Percentiles rank a stretch among this genome's conserved stretches.
phyloP scores from a whole-genome alignment of 2,329 filamentous ascomycete genomes.

The Lachnellula willkommii region DNA sequence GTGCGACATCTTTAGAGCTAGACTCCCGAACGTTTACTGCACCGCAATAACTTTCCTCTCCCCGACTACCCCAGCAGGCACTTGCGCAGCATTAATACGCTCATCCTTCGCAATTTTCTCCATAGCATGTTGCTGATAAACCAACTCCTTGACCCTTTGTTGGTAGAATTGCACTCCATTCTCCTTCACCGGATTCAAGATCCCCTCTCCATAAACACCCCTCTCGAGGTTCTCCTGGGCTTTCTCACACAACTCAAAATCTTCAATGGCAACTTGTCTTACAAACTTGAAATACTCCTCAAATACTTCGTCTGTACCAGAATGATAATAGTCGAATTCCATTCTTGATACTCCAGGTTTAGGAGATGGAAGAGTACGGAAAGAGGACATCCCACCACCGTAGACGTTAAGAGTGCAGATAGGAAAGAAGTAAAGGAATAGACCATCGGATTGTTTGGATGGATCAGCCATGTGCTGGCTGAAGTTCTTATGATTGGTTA shows the following conservation, averaged over 20 bases:
- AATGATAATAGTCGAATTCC: constrained; percentile 56
- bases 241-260: constrained; percentile 52
- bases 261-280: constrained; percentile 50
- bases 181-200: constrained; percentile 51
- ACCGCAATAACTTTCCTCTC: neutral
- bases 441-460: constrained; percentile 45
- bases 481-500: constrained; percentile 50
- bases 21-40: neutral
- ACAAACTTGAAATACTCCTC: constrained; percentile 53
- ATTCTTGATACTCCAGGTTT: constrained; percentile 46
- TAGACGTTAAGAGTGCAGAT: constrained; percentile 53
- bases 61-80: neutral
- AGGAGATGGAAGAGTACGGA: constrained; percentile 48
- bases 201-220: constrained; percentile 49
- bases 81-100: neutral
- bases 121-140: constrained; percentile 21
- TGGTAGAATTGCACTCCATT: constrained; percentile 47
- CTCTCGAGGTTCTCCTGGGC: constrained; percentile 49
- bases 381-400: constrained; percentile 52
- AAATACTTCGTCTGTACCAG: constrained; percentile 46
- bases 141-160: constrained; percentile 23
- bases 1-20: too few species aligned
- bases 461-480: constrained; percentile 52
- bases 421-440: constrained; percentile 55
- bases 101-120: constrained; percentile 9